Conservation (phyloP, 768 basidiomycete genomes). For the Fibroporia radiculosa region DNA sequence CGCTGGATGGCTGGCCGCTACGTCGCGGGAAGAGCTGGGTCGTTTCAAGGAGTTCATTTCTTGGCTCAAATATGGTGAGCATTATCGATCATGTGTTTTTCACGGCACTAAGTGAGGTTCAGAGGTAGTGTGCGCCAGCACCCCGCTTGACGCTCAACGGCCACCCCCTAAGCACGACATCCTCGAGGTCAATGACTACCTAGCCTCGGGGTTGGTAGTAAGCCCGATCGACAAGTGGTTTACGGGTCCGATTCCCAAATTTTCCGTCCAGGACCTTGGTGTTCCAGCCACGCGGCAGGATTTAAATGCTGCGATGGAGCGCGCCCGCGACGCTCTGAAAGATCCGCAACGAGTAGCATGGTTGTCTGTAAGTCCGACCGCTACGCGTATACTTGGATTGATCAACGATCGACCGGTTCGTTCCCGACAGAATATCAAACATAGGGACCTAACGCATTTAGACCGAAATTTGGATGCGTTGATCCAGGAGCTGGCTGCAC, state of each 20-base stretch:
- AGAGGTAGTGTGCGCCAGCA: slow-evolving; percentile 46
- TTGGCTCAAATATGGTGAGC: slow-evolving; percentile 69
- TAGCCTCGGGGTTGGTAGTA: slow-evolving; percentile 58
- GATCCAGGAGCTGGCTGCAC: slow-evolving; percentile 49
- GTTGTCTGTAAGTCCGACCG: slow-evolving; percentile 4
- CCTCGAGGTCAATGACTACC: slow-evolving; percentile 74
- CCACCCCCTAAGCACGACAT: slow-evolving; percentile 55
- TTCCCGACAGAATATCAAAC: slow-evolving; percentile 34
- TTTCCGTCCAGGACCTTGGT: slow-evolving; percentile 43
- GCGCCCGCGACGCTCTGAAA: slow-evolving; percentile 41
- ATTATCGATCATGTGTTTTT: slow-evolving; percentile 1
- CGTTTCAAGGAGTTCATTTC: slow-evolving; percentile 74
- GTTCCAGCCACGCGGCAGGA: slow-evolving; percentile 29
- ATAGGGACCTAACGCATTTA: slow-evolving; percentile 46
- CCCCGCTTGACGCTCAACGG: slow-evolving; percentile 41
- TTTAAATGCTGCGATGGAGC: slow-evolving; percentile 35
- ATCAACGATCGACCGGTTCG: not conserved
- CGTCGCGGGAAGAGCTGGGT: slow-evolving; percentile 57
- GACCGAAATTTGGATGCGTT: slow-evolving; percentile 66
- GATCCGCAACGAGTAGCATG: slow-evolving; percentile 26
- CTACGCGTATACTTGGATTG: not conserved
- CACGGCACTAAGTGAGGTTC: slow-evolving; percentile 3
- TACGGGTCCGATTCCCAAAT: slow-evolving; percentile 49
- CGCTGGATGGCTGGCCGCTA: slow-evolving; percentile 59
- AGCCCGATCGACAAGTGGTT: slow-evolving; percentile 81